phyloP scores from a whole-genome alignment of 768 basidiomycete species.

The Mycena chlorophos region DNA sequence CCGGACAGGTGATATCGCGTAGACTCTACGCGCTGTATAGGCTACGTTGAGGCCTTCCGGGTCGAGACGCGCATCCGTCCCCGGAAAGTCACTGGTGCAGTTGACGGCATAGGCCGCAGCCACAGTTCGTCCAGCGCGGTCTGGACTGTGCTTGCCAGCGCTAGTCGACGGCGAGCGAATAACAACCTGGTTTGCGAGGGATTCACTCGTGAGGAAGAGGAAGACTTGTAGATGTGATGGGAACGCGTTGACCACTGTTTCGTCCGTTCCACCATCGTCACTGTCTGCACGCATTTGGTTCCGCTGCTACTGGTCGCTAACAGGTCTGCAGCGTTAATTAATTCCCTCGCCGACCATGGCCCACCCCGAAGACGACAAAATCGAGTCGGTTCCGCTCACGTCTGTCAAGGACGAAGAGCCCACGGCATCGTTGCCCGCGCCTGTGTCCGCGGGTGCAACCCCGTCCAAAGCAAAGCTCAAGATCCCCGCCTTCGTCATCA shows the following conservation, averaged over 20 bases:
- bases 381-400: conserved; percentile 8
- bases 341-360: conserved; percentile 11
- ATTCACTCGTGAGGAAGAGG: background rate
- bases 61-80: too few species aligned
- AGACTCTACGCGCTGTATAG: too few species aligned
- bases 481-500: conserved; percentile 67
- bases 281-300: background rate
- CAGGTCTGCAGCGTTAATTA: conserved; percentile 4
- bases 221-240: background rate
- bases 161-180: too few species aligned
- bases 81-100: too few species aligned
- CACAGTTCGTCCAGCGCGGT: too few species aligned
- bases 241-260: background rate
- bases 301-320: background rate
- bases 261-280: background rate
- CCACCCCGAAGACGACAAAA: conserved; percentile 11
- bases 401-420: conserved; percentile 30
- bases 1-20: background rate
- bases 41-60: too few species aligned
- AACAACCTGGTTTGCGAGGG: background rate
- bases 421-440: conserved; percentile 26
- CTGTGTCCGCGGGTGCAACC: conserved; percentile 21
- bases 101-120: too few species aligned
- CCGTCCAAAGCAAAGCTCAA: conserved; percentile 47
- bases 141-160: too few species aligned